phyloP scores from a whole-genome alignment of 2,329 filamentous ascomycete genomes.

The Torrubiella hemipterigena region DNA sequence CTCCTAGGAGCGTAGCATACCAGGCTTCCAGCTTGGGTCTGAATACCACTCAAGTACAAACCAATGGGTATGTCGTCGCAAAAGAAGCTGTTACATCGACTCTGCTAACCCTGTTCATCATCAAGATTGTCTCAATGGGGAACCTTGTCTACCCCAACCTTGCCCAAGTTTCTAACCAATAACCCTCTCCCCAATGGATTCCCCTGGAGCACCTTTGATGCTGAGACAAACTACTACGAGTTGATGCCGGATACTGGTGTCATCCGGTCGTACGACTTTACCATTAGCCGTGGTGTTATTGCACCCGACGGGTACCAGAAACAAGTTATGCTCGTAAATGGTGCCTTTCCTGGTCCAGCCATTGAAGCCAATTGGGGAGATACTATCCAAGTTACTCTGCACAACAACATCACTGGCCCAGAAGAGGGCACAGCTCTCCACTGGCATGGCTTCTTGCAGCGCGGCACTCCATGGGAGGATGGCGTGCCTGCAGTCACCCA shows the following conservation, averaged over 20 bases:
- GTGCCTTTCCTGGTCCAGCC: slow-evolving; percentile 45
- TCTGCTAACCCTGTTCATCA: slow-evolving; percentile 1
- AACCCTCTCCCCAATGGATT: slow-evolving; percentile 35
- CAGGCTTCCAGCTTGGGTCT: slow-evolving; percentile 3
- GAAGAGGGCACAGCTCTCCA: slow-evolving; percentile 50
- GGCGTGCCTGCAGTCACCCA: slow-evolving; percentile 40
- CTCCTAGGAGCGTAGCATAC: slow-evolving; percentile 1
- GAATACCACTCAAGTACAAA: slow-evolving; percentile 19
- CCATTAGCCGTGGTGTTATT: slow-evolving; percentile 34
- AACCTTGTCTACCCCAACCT: slow-evolving; percentile 21
- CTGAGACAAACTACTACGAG: slow-evolving; percentile 37
- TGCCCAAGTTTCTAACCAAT: slow-evolving; percentile 32
- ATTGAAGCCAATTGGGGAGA: slow-evolving; percentile 42
- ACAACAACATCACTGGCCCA: slow-evolving; percentile 37
- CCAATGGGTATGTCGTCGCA: slow-evolving; percentile 29
- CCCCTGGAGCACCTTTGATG: slow-evolving; percentile 37
- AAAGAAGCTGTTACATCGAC: neutral
- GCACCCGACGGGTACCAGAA: slow-evolving; percentile 44
- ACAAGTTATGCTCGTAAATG: slow-evolving; percentile 36
- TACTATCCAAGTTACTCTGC: slow-evolving; percentile 27
- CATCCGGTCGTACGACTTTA: slow-evolving; percentile 42
- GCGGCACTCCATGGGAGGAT: slow-evolving; percentile 40
- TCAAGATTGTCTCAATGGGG: slow-evolving; percentile 26
- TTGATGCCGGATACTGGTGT: slow-evolving; percentile 39
- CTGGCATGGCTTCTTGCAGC: slow-evolving; percentile 50